Evolutionary conservation across 2,329 filamentous ascomycete species (phyloP).

Genomic region (Pseudogymnoascus sp.): DNA sequence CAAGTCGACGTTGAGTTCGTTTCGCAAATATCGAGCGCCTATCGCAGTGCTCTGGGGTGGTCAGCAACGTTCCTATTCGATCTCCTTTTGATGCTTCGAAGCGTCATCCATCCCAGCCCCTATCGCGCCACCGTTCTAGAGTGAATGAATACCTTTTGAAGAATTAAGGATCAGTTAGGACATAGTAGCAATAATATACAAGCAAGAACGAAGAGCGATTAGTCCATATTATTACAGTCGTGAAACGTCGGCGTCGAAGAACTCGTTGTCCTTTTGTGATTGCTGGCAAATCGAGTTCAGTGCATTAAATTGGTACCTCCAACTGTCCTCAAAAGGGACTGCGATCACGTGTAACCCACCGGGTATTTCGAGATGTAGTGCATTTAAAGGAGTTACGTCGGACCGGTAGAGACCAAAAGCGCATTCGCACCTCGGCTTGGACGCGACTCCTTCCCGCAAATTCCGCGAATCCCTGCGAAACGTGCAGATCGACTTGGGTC

Average conservation of each 20-base stretch:
- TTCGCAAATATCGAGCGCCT: not conserved
- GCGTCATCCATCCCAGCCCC: slow-evolving; percentile 5
- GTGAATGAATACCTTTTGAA: not conserved
- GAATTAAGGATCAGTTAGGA: not conserved
- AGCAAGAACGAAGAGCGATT: not conserved
- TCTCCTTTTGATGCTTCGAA: slow-evolving; percentile 1
- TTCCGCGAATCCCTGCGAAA: not conserved
- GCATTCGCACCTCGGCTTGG: not conserved
- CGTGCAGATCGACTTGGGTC: not conserved
- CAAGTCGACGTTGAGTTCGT: not conserved
- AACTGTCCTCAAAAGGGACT: slow-evolving; percentile 5
- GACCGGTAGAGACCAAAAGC: not conserved
- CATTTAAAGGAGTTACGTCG: slow-evolving; percentile 4
- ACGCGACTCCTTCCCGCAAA: not conserved
- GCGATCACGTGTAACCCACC: not conserved
- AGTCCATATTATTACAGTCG: slow-evolving; percentile 7
- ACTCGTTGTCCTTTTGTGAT: slow-evolving; percentile 6
- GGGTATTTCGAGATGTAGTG: not conserved
- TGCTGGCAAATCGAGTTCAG: slow-evolving; percentile 3
- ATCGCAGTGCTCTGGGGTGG: not conserved
- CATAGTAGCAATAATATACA: slow-evolving; percentile 7
- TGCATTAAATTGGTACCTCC: not conserved
- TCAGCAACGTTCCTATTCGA: not conserved
- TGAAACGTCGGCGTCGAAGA: slow-evolving; percentile 3
- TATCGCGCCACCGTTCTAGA: not conserved